Evolutionary conservation across 1,284 basidiomycete species (phyloP).

Genomic region (Fomitopsis pinicola): DNA sequence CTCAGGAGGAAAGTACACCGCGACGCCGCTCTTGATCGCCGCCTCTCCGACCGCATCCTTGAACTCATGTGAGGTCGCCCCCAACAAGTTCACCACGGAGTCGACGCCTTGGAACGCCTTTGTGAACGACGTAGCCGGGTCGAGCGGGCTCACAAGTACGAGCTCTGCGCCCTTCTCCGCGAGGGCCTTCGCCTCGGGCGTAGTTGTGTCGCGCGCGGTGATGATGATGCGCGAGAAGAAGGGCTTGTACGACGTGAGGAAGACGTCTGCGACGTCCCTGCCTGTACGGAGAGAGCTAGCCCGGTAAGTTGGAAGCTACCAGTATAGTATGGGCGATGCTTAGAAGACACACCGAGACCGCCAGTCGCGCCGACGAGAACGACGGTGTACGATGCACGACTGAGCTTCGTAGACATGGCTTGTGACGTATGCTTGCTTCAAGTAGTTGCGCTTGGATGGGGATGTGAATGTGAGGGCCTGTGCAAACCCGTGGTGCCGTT

Average conservation of each 20-base stretch:
- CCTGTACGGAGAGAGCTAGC: slow-evolving; percentile 1
- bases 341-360: slow-evolving; percentile 19
- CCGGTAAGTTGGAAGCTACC: too few relatives aligned
- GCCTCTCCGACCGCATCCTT: slow-evolving; percentile 18
- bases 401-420: slow-evolving; percentile 15
- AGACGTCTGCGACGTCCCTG: slow-evolving; percentile 11
- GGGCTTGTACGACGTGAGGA: slow-evolving; percentile 19
- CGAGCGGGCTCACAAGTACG: slow-evolving; percentile 7
- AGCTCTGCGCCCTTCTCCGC: slow-evolving; percentile 22
- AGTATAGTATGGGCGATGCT: neutral
- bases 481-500: neutral
- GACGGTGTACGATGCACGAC: slow-evolving; percentile 17
- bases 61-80: slow-evolving; percentile 5
- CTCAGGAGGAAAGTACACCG: slow-evolving; percentile 28
- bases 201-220: slow-evolving; percentile 19
- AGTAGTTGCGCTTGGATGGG: neutral
- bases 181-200: slow-evolving; percentile 17
- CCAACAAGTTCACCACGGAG: slow-evolving; percentile 21
- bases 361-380: slow-evolving; percentile 26
- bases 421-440: slow-evolving; percentile 13
- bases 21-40: slow-evolving; percentile 18
- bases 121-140: slow-evolving; percentile 11
- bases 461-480: neutral
- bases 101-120: slow-evolving; percentile 21
- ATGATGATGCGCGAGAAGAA: slow-evolving; percentile 22